These are phyloP conservation scores for Ophiosphaerella narmari DNA, from an alignment of 2,329 filamentous ascomycete species.

Conservation along the genomic window DNA sequence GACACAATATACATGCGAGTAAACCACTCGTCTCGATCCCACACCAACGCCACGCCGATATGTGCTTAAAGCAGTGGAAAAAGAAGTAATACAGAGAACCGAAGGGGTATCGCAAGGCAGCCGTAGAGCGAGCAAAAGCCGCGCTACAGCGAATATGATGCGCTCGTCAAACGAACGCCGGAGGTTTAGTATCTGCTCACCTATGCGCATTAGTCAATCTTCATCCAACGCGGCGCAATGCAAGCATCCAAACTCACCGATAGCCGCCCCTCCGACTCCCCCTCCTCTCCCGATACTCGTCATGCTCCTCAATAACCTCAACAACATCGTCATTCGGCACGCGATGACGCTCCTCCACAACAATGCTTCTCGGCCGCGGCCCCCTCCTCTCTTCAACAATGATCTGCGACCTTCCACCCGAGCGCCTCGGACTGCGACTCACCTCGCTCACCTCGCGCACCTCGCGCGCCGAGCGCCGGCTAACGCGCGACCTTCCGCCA, in stretches of 20 bases:
- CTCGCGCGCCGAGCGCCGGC: constrained; percentile 35
- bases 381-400: constrained; percentile 46
- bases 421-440: constrained; percentile 44
- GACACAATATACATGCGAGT: not conserved
- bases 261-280: constrained; percentile 51
- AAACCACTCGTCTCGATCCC: not conserved
- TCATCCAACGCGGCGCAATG: not conserved
- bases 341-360: constrained; percentile 51
- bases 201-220: not conserved
- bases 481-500: constrained; percentile 34
- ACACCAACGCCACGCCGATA: constrained; percentile 2
- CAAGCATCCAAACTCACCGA: constrained; percentile 48
- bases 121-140: not conserved
- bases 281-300: constrained; percentile 45
- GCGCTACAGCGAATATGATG: not conserved
- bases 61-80: not conserved
- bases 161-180: not conserved
- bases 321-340: constrained; percentile 60
- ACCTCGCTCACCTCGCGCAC: constrained; percentile 46
- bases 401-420: constrained; percentile 36
- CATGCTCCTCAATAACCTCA: constrained; percentile 63
- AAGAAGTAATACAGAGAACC: not conserved
- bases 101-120: not conserved
- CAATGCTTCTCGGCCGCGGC: constrained; percentile 43
- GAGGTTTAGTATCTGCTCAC: not conserved